Evolutionary conservation across 1,139 yeast genomes (phyloP).

Genomic region (Meyerozyma smithsonii): DNA sequence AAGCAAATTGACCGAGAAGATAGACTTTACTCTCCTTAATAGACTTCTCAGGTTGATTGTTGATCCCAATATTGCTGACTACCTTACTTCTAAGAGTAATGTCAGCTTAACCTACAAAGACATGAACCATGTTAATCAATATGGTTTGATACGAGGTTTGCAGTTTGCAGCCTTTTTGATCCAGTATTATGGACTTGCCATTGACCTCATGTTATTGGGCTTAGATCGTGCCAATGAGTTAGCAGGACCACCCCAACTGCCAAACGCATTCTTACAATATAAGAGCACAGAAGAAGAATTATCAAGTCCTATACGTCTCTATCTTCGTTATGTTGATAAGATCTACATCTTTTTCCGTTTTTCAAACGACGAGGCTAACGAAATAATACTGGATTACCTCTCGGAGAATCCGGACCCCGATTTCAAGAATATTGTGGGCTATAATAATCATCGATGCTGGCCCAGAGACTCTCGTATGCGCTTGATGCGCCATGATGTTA

Average conservation of each 20-base stretch:
- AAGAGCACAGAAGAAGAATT: slow-evolving; percentile 54
- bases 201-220: slow-evolving; percentile 81
- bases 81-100: slow-evolving; percentile 88
- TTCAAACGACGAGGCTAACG: slow-evolving; percentile 66
- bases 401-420: slow-evolving; percentile 91
- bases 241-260: slow-evolving; percentile 72
- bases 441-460: slow-evolving; percentile 91
- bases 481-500: slow-evolving; percentile 85
- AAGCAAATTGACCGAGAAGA: slow-evolving; percentile 70
- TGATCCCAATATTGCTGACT: slow-evolving; percentile 92
- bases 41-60: slow-evolving; percentile 73
- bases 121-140: slow-evolving; percentile 89
- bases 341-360: slow-evolving; percentile 78
- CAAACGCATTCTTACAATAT: slow-evolving; percentile 77
- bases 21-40: slow-evolving; percentile 83
- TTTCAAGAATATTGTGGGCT: slow-evolving; percentile 80
- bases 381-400: slow-evolving; percentile 67
- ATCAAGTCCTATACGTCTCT: slow-evolving; percentile 68
- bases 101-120: slow-evolving; percentile 81
- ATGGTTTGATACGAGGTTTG: slow-evolving; percentile 82
- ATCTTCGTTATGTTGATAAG: slow-evolving; percentile 79
- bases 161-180: slow-evolving; percentile 87
- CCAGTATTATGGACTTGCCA: slow-evolving; percentile 83
- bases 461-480: slow-evolving; percentile 91
- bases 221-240: slow-evolving; percentile 80